These are phyloP conservation scores for Dryas drummondii DNA, from an alignment of 306 rosid genomes.

Conservation along the genomic window DNA sequence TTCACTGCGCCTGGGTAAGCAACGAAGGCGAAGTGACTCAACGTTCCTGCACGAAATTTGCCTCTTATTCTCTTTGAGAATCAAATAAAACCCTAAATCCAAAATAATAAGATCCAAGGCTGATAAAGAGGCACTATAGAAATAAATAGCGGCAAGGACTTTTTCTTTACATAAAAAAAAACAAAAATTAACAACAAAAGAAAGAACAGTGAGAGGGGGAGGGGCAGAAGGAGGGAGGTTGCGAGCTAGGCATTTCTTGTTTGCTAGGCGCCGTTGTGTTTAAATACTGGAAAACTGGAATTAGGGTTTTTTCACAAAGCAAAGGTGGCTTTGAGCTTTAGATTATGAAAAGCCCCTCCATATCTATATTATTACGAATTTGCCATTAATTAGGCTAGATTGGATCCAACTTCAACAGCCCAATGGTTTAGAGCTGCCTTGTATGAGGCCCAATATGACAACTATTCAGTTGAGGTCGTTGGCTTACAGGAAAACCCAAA, in stretches of 20 bases:
- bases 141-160: background rate
- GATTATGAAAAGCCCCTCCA: background rate
- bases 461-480: no score
- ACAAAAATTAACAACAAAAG: accelerated
- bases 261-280: background rate
- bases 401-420: background rate
- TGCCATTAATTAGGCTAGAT: background rate
- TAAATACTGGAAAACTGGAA: background rate
- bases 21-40: slow-evolving; percentile 84
- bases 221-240: background rate
- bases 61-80: slow-evolving; percentile 34
- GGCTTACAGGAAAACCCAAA: background rate
- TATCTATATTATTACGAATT: background rate
- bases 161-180: background rate
- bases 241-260: background rate
- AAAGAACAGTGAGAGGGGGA: no score
- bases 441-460: no score
- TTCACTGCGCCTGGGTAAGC: slow-evolving; percentile 67
- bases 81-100: slow-evolving; percentile 24
- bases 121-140: slow-evolving; percentile 40
- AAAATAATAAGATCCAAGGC: slow-evolving; percentile 31
- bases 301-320: slow-evolving; percentile 25
- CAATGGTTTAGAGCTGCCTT: no score
- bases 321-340: background rate
- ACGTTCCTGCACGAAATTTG: slow-evolving; percentile 61